These are phyloP conservation scores for Apiospora aurea DNA, from an alignment of 2,329 filamentous ascomycete species.

Conservation along the genomic window DNA sequence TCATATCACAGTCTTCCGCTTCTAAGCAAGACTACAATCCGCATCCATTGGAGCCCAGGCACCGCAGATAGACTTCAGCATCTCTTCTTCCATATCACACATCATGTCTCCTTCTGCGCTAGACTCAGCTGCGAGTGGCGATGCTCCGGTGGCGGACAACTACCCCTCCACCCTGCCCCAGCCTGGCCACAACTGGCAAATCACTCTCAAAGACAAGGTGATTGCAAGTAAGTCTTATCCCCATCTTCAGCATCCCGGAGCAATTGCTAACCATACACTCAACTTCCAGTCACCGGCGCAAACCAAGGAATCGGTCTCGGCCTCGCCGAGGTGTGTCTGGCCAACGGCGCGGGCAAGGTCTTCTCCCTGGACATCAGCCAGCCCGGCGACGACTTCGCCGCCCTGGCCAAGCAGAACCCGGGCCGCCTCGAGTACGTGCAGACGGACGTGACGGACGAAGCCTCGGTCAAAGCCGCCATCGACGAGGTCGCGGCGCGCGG, in stretches of 20 bases:
- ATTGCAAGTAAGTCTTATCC: slow-evolving; percentile 45
- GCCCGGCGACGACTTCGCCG: slow-evolving; percentile 46
- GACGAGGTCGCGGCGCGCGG: slow-evolving; percentile 47
- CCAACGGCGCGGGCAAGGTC: slow-evolving; percentile 49
- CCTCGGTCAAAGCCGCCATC: slow-evolving; percentile 48
- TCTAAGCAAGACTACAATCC: neutral
- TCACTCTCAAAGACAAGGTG: slow-evolving; percentile 46
- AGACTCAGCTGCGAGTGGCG: slow-evolving; percentile 20
- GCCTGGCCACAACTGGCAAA: slow-evolving; percentile 44
- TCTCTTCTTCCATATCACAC: neutral
- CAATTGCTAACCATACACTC: no score
- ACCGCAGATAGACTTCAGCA: neutral
- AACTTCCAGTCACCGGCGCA: slow-evolving; percentile 45
- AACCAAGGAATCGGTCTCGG: slow-evolving; percentile 55
- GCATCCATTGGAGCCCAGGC: neutral
- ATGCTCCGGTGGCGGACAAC: slow-evolving; percentile 29
- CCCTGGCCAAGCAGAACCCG: slow-evolving; percentile 48
- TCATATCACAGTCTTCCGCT: neutral
- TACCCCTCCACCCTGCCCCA: slow-evolving; percentile 44
- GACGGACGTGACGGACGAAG: slow-evolving; percentile 53
- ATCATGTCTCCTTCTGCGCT: slow-evolving; percentile 30
- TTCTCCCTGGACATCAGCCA: slow-evolving; percentile 50
- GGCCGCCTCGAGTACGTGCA: slow-evolving; percentile 52
- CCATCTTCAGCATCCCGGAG: no score
- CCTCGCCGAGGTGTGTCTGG: slow-evolving; percentile 54